phyloP scores from a whole-genome alignment of 345 rosid genomes.

The Eutrema japonicum region DNA sequence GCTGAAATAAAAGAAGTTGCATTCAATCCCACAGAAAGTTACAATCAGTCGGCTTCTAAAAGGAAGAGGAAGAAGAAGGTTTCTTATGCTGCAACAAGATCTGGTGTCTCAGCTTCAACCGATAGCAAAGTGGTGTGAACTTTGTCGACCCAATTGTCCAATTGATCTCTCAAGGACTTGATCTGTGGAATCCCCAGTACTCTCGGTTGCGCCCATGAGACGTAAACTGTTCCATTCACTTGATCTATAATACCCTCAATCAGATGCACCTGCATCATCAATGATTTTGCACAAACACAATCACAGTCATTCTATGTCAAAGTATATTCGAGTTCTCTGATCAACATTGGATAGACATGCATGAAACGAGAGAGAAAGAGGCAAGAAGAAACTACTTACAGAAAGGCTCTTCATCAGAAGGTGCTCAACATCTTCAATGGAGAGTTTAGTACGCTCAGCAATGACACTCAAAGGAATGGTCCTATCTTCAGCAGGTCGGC shows the following conservation, averaged over 20 bases:
- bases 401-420: constrained; percentile 98
- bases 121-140: constrained; percentile 83
- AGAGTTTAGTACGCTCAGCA: constrained; percentile 90
- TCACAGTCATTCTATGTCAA: constrained; percentile 1
- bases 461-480: constrained; percentile 84
- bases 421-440: constrained; percentile 89
- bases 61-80: not conserved
- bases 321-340: not conserved
- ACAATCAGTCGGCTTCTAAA: constrained; percentile 28
- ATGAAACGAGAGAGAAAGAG: constrained; percentile 8
- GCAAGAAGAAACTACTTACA: constrained; percentile 57
- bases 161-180: constrained; percentile 80
- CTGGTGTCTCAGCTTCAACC: constrained; percentile 98
- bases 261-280: constrained; percentile 80
- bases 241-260: constrained; percentile 97
- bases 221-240: constrained; percentile 88
- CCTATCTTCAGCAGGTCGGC: constrained; percentile 98
- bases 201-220: constrained; percentile 99
- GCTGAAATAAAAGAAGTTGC: constrained; percentile 12
- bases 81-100: constrained; percentile 60
- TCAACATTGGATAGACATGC: constrained; percentile 2
- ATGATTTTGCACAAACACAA: constrained; percentile 20
- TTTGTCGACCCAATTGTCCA: constrained; percentile 84
- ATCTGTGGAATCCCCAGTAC: constrained; percentile 94
- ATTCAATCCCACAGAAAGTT: constrained; percentile 28